phyloP scores from a whole-genome alignment of 345 rosid genomes.

The Gossypium ekmanianum region DNA sequence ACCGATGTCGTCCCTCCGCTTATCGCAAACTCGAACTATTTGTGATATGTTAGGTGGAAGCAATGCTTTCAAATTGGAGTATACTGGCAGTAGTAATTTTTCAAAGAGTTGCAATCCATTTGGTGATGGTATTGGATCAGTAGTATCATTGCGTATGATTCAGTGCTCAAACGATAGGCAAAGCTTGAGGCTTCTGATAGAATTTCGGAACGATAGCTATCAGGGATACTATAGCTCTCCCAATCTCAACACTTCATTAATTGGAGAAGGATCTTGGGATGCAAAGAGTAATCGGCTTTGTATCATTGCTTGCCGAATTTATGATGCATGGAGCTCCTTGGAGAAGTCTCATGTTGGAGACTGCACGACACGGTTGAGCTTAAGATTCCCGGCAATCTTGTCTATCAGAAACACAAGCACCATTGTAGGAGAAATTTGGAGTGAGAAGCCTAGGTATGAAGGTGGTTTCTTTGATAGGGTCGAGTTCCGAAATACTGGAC shows the following conservation, averaged over 20 bases:
- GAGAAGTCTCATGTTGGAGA: slow-evolving; percentile 34
- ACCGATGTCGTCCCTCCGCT: slow-evolving; percentile 13
- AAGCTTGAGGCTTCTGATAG: slow-evolving; percentile 24
- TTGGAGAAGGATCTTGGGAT: slow-evolving; percentile 58
- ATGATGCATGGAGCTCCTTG: slow-evolving; percentile 22
- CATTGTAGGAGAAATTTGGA: slow-evolving; percentile 37
- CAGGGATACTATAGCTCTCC: not conserved
- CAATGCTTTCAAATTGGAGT: slow-evolving; percentile 24
- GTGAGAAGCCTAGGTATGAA: slow-evolving; percentile 21
- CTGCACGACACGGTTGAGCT: slow-evolving; percentile 36
- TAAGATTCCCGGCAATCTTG: slow-evolving; percentile 35
- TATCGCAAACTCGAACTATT: not conserved
- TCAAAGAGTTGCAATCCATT: slow-evolving; percentile 23
- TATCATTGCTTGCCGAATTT: slow-evolving; percentile 32
- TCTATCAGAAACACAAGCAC: slow-evolving; percentile 25
- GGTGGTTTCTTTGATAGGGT: slow-evolving; percentile 31
- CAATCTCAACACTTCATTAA: slow-evolving; percentile 16
- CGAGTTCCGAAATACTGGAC: slow-evolving; percentile 14
- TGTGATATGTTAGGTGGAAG: slow-evolving; percentile 20
- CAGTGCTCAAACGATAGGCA: slow-evolving; percentile 24
- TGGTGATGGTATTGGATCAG: slow-evolving; percentile 10
- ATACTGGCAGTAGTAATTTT: slow-evolving; percentile 20
- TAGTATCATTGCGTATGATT: slow-evolving; percentile 26
- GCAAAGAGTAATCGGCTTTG: slow-evolving; percentile 28
- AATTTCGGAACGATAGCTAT: not conserved